Evolutionary conservation across 257 asterid genomes (phyloP).

Genomic region (Thymus quinquecostatus): DNA sequence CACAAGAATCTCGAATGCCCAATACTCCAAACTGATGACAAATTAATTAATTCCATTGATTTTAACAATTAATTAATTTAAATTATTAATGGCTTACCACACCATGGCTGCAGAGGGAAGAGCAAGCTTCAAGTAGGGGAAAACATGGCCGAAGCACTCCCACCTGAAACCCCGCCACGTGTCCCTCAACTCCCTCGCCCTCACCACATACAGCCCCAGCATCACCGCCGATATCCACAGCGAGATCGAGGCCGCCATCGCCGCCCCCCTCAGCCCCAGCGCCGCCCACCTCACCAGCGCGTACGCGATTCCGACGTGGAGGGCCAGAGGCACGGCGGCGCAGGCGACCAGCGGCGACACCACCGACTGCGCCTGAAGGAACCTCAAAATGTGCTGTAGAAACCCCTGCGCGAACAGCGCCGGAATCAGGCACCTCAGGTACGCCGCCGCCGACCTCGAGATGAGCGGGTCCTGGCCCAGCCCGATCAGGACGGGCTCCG

Average conservation of each 20-base stretch:
- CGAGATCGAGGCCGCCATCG: conserved; percentile 66
- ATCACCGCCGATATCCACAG: conserved; percentile 59
- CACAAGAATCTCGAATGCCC: conserved; percentile 91
- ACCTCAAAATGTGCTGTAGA: conserved; percentile 63
- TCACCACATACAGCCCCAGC: conserved; percentile 49
- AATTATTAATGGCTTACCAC: too few relatives aligned
- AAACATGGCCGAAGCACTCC: conserved; percentile 42
- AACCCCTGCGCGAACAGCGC: conserved; percentile 70
- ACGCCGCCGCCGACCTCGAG: conserved; percentile 56
- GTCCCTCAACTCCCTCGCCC: conserved; percentile 38
- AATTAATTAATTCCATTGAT: too few relatives aligned
- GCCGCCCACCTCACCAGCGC: conserved; percentile 48
- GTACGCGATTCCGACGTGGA: conserved; percentile 62
- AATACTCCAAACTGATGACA: conserved; percentile 65
- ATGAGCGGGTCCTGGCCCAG: conserved; percentile 67
- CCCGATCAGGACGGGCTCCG: conserved; percentile 44
- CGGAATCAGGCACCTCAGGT: conserved; percentile 64
- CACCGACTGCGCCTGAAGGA: conserved; percentile 71
- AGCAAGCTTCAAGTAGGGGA: conserved; percentile 51
- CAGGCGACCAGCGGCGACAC: conserved; percentile 58
- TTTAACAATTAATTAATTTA: too few relatives aligned
- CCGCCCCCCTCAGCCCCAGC: conserved; percentile 59
- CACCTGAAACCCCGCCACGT: conserved; percentile 62
- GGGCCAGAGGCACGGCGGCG: conserved; percentile 49
- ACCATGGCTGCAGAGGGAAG: conserved; percentile 79